Base-by-base conservation (phyloP, 306 rosid genomes). In the Sindora glabra region DNA sequence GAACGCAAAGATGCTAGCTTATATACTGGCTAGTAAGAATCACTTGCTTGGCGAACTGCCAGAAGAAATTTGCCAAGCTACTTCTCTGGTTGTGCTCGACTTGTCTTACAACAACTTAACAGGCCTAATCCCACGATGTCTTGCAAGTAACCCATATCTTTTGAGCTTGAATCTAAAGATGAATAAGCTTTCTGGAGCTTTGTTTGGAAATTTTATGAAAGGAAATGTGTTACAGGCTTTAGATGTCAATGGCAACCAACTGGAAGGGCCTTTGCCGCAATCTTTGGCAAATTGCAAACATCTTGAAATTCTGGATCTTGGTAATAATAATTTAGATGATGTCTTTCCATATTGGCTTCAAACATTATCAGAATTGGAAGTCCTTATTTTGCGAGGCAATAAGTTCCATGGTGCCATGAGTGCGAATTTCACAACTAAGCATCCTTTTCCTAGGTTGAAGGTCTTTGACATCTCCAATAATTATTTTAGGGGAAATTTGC, bases 41-140 rank as follows among this genome's bases (percentile, higher is more conserved):
- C 83, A 58, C 0, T 83, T 92, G 4, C 51, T 77, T 6, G 95
- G 95, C 8, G 81, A 72, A 52, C 54, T 92, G 22, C 96, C 99
- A 0, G 47, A 67, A 17, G 87, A 84, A 47, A 77, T 92, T 55
- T 73, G 89, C 1, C 10, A 66, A 71, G 79, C 95, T 0, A 56
- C 56, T 3, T 76, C 87, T n/a, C 55, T 92, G 55, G 78, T 77
- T 25, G 19, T 71, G 0, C 56, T 92, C 14, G 74, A 57, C 48
- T 21, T 92, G 16, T 78, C 84, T 46, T 70, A 78, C 37, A 92
- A 92, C 63, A 78, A 58, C 25, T 54, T 92, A 13, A 48, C 81
- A 0, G 95, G 83, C 9, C 65, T 71, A 2, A 71, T 89, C 59
- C 99, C 96, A 8, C 69, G 36, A 25, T 34, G 51, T 0, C 38